These are phyloP conservation scores for Fraxinus sp. DNA, from an alignment of 305 asterid genomes.

Conservation along the genomic window DNA sequence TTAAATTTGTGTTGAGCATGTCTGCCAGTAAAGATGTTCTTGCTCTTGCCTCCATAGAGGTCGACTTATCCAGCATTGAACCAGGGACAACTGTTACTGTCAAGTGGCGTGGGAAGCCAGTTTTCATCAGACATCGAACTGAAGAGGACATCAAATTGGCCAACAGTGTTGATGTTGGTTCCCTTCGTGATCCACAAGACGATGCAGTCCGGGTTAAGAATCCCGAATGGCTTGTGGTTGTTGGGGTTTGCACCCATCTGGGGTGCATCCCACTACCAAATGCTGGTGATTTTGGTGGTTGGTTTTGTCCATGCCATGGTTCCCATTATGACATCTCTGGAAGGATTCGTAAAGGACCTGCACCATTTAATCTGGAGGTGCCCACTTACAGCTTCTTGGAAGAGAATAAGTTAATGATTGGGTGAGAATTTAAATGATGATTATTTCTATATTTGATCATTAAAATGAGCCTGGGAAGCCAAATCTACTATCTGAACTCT, in stretches of 20 bases:
- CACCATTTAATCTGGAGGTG: slow-evolving; percentile 75
- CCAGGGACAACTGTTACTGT: slow-evolving; percentile 82
- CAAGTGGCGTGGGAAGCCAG: slow-evolving; percentile 93
- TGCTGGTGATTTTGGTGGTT: slow-evolving; percentile 86
- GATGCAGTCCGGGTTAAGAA: slow-evolving; percentile 80
- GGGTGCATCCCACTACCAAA: slow-evolving; percentile 89
- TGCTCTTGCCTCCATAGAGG: slow-evolving; percentile 76
- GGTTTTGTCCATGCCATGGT: slow-evolving; percentile 94
- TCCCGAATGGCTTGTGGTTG: slow-evolving; percentile 76
- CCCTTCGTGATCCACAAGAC: slow-evolving; percentile 79
- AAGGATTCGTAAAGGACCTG: slow-evolving; percentile 80
- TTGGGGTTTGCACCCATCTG: slow-evolving; percentile 81
- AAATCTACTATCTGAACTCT: not conserved
- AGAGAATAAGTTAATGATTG: slow-evolving; percentile 65
- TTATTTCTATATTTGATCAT: not conserved
- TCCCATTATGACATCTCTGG: slow-evolving; percentile 84
- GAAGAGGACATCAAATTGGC: slow-evolving; percentile 71
- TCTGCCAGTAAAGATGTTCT: slow-evolving; percentile 51
- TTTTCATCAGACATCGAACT: slow-evolving; percentile 74
- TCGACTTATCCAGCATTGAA: slow-evolving; percentile 73
- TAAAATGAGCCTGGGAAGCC: slow-evolving; percentile 1
- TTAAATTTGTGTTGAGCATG: slow-evolving; percentile 46
- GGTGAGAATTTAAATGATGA: slow-evolving; percentile 34
- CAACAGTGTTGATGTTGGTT: slow-evolving; percentile 55
- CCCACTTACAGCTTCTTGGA: slow-evolving; percentile 80